Evolutionary conservation across 129 eudicot genomes (phyloP).

Genomic region (Tagetes erecta): DNA sequence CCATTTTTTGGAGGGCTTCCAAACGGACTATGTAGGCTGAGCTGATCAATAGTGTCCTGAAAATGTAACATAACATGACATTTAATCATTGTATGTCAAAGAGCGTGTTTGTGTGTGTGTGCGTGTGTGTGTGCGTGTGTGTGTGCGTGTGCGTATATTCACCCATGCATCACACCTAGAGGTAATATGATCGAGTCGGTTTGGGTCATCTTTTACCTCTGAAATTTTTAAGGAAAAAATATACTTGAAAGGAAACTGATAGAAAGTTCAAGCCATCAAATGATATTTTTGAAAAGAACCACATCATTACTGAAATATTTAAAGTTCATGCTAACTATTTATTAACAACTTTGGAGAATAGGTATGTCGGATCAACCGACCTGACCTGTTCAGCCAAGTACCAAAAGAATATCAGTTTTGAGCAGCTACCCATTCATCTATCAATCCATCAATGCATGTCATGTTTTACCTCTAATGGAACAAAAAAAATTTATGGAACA

Average conservation of each 20-base stretch:
- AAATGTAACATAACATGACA: slow-evolving; percentile 23
- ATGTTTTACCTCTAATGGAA: neutral
- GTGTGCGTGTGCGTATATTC: neutral
- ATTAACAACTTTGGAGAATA: neutral
- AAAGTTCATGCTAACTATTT: neutral
- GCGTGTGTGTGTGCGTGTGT: neutral
- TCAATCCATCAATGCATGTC: neutral
- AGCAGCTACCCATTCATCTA: neutral
- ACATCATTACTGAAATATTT: neutral
- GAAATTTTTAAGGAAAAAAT: neutral
- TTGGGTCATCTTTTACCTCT: neutral
- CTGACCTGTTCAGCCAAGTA: neutral
- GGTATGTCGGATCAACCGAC: neutral
- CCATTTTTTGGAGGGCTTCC: slow-evolving; percentile 53
- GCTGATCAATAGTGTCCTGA: slow-evolving; percentile 84
- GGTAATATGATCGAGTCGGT: neutral
- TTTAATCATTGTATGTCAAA: slow-evolving; percentile 25
- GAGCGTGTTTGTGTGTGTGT: neutral
- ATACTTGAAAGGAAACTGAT: neutral
- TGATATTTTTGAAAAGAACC: neutral
- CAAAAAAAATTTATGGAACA: neutral
- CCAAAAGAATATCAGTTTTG: neutral
- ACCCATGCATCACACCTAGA: neutral
- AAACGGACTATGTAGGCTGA: slow-evolving; percentile 69
- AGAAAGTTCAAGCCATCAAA: neutral